Evolutionary conservation across 192 early-diverging fungal genomes (phyloP).

Genomic region (Funneliformis mosseae): DNA sequence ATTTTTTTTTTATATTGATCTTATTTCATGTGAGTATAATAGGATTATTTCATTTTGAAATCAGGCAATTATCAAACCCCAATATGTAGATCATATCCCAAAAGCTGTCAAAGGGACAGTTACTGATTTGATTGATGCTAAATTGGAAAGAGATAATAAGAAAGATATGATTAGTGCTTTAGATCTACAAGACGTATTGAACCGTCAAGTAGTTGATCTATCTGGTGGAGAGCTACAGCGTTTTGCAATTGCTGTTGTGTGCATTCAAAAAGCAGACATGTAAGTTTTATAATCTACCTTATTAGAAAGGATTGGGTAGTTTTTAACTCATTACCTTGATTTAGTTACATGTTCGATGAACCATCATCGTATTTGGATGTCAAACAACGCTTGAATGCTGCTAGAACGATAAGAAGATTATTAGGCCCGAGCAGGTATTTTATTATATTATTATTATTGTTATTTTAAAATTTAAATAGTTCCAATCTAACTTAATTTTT

Average conservation of each 20-base stretch:
- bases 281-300: conserved; percentile 40
- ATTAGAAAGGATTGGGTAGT: background rate
- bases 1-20: background rate
- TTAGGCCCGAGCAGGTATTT: conserved; percentile 54
- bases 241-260: conserved; percentile 90
- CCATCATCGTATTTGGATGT: conserved; percentile 98
- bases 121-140: conserved; percentile 67
- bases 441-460: background rate
- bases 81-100: conserved; percentile 92
- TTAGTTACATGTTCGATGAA: conserved; percentile 97
- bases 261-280: conserved; percentile 86
- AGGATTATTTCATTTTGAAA: background rate
- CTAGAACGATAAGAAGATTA: conserved; percentile 85
- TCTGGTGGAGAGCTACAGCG: conserved; percentile 98
- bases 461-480: background rate
- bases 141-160: conserved; percentile 73
- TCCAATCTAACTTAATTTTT: background rate
- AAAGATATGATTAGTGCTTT: conserved; percentile 71
- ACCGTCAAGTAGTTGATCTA: conserved; percentile 81
- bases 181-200: conserved; percentile 82
- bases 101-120: conserved; percentile 81
- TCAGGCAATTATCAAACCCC: conserved; percentile 91
- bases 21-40: background rate
- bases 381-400: conserved; percentile 98
- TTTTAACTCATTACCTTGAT: background rate